Evolutionary conservation across 495 filamentous ascomycete genomes (phyloP).

Genomic region (Cercophora sp.): DNA sequence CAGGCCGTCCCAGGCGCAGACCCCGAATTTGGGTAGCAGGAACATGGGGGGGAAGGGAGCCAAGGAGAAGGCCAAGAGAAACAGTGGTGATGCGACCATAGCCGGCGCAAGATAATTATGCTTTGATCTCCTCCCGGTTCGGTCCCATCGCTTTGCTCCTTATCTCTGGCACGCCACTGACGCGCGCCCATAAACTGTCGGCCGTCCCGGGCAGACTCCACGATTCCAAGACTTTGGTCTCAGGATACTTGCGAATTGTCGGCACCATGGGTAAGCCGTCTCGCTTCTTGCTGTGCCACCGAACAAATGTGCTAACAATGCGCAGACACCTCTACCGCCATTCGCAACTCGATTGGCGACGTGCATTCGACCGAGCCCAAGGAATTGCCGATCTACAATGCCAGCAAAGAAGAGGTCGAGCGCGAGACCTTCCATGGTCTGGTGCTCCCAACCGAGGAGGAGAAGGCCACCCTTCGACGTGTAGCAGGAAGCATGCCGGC

Average conservation of each 20-base stretch:
- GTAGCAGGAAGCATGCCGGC: conserved; percentile 47
- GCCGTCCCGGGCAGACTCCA: neutral
- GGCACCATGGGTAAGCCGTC: neutral
- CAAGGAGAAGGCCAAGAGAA: neutral
- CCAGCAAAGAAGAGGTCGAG: conserved; percentile 17
- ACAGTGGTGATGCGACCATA: neutral
- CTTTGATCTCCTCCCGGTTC: neutral
- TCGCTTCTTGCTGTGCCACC: neutral
- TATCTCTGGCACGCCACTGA: neutral
- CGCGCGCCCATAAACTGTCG: neutral
- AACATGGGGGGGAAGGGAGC: neutral
- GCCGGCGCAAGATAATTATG: neutral
- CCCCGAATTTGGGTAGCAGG: neutral
- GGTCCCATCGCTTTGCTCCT: neutral
- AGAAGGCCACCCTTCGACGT: conserved; percentile 47
- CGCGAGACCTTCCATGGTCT: conserved; percentile 35
- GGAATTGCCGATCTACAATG: conserved; percentile 6
- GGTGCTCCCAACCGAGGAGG: conserved; percentile 50
- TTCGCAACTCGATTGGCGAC: neutral
- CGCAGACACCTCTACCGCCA: neutral
- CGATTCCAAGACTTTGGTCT: neutral
- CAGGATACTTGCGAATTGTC: neutral
- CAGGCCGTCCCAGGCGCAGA: neutral
- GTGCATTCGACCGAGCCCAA: conserved; percentile 8
- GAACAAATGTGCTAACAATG: neutral